phyloP scores from a whole-genome alignment of 2,329 filamentous ascomycete genomes.

The Scorias spongiosa region DNA sequence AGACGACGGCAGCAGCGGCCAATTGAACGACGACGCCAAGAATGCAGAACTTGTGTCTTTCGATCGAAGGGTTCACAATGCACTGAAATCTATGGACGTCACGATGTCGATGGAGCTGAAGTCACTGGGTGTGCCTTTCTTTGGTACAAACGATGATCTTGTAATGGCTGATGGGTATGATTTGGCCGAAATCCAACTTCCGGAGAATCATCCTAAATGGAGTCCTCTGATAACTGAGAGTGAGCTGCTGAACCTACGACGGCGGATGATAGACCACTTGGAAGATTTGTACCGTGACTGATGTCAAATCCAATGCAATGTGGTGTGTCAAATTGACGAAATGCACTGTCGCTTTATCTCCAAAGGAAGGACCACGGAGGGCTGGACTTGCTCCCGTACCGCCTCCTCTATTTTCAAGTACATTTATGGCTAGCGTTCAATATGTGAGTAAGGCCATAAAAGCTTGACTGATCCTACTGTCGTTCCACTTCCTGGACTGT shows the following conservation, averaged over 20 bases:
- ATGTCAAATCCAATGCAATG: slow-evolving; percentile 1
- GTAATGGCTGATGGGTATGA: slow-evolving; percentile 20
- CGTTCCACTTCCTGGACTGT: too few relatives aligned
- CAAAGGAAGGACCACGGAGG: too few relatives aligned
- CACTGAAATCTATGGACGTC: slow-evolving; percentile 43
- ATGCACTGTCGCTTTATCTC: too few relatives aligned
- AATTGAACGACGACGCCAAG: slow-evolving; percentile 15
- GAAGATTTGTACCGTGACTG: slow-evolving; percentile 25
- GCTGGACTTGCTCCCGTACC: too few relatives aligned
- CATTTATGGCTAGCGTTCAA: too few relatives aligned
- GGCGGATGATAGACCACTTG: slow-evolving; percentile 22
- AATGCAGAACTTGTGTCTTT: slow-evolving; percentile 41
- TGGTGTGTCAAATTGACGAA: too few relatives aligned
- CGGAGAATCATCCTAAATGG: slow-evolving; percentile 10
- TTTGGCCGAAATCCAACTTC: slow-evolving; percentile 4
- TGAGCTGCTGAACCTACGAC: slow-evolving; percentile 19
- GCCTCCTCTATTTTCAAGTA: too few relatives aligned
- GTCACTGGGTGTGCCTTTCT: slow-evolving; percentile 45
- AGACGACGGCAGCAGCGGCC: not conserved
- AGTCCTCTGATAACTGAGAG: slow-evolving; percentile 16
- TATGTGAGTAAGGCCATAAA: too few relatives aligned
- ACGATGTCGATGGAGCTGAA: slow-evolving; percentile 42
- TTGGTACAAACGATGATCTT: slow-evolving; percentile 33
- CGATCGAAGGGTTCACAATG: slow-evolving; percentile 47
- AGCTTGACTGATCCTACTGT: too few relatives aligned